These are phyloP conservation scores for Ophiostoma montium DNA, from an alignment of 2,329 filamentous ascomycete genomes.

Conservation along the genomic window DNA sequence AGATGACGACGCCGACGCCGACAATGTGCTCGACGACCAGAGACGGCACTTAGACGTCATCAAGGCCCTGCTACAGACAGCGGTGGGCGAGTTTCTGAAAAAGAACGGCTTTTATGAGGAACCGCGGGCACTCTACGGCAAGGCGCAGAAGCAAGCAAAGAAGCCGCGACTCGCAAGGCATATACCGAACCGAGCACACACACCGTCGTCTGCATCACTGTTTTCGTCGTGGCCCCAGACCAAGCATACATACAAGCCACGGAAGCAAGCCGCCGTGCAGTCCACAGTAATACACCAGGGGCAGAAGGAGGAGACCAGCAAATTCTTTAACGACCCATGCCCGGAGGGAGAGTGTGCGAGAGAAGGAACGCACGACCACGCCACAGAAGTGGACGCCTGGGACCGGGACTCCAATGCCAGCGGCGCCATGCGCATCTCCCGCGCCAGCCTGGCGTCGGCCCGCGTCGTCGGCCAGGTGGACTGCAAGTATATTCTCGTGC, in stretches of 20 bases:
- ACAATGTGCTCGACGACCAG: conserved; percentile 31
- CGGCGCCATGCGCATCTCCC: conserved; percentile 37
- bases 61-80: conserved; percentile 49
- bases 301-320: not conserved
- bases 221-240: conserved; percentile 8
- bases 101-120: conserved; percentile 54
- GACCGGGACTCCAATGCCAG: not conserved
- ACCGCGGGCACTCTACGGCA: not conserved
- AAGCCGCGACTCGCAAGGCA: not conserved
- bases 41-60: conserved; percentile 39
- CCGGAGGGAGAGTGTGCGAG: not conserved
- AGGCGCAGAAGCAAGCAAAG: not conserved
- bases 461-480: conserved; percentile 73
- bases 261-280: not conserved
- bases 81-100: conserved; percentile 61
- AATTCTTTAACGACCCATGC: not conserved
- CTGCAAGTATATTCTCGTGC: conserved; percentile 71
- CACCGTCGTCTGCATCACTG: not conserved
- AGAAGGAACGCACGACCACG: not conserved
- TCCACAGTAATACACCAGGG: not conserved
- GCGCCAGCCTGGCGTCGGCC: conserved; percentile 42
- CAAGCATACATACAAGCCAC: not conserved
- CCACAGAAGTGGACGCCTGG: not conserved
- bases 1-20: conserved; percentile 16
- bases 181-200: not conserved